Evolutionary conservation across 768 basidiomycete species (phyloP), one percentile per base, ranked within the genome.

Genomic region (Tylopilus felleus): DNA sequence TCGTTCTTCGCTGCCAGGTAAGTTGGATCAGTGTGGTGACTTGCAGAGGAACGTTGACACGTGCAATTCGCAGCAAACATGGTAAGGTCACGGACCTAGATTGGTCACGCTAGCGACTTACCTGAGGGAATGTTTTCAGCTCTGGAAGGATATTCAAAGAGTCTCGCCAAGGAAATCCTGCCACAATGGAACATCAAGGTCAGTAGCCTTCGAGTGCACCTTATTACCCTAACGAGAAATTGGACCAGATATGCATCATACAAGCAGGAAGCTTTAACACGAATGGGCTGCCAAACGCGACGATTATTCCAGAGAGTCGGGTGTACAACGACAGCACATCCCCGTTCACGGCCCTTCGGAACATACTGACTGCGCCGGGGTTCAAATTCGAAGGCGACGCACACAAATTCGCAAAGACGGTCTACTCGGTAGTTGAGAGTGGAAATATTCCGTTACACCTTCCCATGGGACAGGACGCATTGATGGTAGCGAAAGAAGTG

Each of bases 111-210:
- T 12, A 40, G n/a, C 8, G 19, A 36, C 54, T 52, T 12, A 57
- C 36, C 17, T 17, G 7, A 5, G 16, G 29, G 29, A 6, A 49
- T 21, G 5, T 28, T 7, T 45, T 21, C 21, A 74, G 72, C 72
- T 0, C 27, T 74, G 1, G 74, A 76, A 44, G 73, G 68, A 3
- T 62, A 73, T 44, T 70, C 66, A 1, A 65, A 72, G 51, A 48
- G 68, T 4, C 52, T 77, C 5, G 58, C 64, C 1, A 63, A 62
- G 38, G 77, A 79, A 47, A 36, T 78, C 39, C 63, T 65, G 17
- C 75, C 74, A 1, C 61, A 60, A 13, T 79, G 78, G 76, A 78
- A 77, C 52, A 77, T 77, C 60, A 58, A 51, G 51, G 58, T 58
- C 5, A 22, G 55, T 17, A 3, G 10, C 3, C 5, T 22, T 16